These are phyloP conservation scores for Leersia perrieri DNA, from an alignment of 176 grass and related monocot genomes.

Conservation along the genomic window DNA sequence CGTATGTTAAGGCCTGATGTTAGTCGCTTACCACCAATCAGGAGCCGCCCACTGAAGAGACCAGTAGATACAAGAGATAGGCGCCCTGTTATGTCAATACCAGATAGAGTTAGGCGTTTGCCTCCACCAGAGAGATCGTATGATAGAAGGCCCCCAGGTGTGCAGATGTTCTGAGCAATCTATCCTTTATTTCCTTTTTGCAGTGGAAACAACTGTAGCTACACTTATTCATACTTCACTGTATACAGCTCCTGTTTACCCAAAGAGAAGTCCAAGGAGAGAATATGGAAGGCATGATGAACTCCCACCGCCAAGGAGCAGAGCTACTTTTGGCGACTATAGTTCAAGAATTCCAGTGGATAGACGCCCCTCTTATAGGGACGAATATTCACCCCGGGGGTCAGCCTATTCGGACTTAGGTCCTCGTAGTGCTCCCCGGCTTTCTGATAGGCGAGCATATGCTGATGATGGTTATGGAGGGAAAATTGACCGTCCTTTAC, in stretches of 20 bases:
- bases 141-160: conserved; percentile 67
- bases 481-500: conserved; percentile 51
- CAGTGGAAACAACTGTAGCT: neutral
- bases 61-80: conserved; percentile 70
- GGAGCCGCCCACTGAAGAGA: conserved; percentile 62
- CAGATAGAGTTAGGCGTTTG: conserved; percentile 65
- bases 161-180: conserved; percentile 23
- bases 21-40: conserved; percentile 43
- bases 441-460: conserved; percentile 62
- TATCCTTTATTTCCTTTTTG: neutral
- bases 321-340: conserved; percentile 53
- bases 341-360: conserved; percentile 54
- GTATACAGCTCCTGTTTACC: conserved; percentile 56
- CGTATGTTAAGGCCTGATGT: conserved; percentile 35
- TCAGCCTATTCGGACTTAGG: conserved; percentile 58
- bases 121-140: conserved; percentile 64
- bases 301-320: conserved; percentile 62
- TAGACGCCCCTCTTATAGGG: conserved; percentile 58
- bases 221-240: neutral
- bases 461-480: conserved; percentile 68
- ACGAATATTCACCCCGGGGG: conserved; percentile 63
- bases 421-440: conserved; percentile 50
- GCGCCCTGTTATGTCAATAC: conserved; percentile 48
- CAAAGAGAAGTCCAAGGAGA: conserved; percentile 68
- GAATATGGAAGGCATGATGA: conserved; percentile 65